phyloP scores from a whole-genome alignment of 345 rosid genomes.

The Diplotaxis tenuifolia region DNA sequence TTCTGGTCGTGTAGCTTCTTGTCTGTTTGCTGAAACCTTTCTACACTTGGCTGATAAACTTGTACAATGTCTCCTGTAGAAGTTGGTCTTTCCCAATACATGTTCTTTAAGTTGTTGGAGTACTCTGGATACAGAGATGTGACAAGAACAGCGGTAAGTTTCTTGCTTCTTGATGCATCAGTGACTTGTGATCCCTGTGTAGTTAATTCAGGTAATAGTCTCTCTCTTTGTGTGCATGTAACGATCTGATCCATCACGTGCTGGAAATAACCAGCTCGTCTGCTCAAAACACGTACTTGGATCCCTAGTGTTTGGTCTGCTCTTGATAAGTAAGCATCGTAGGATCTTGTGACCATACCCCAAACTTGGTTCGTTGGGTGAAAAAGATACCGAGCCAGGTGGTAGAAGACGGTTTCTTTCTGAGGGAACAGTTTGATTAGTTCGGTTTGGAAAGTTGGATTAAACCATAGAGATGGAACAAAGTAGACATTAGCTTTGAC shows the following conservation, averaged over 20 bases:
- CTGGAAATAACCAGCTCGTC: neutral
- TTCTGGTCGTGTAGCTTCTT: constrained; percentile 34
- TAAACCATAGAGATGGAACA: neutral
- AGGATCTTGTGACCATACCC: neutral
- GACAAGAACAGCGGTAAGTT: constrained; percentile 47
- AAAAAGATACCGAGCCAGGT: neutral
- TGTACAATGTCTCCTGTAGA: constrained; percentile 32
- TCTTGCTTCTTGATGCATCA: constrained; percentile 40
- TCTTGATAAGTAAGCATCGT: neutral
- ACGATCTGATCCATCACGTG: neutral
- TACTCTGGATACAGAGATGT: constrained; percentile 41
- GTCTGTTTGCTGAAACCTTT: neutral
- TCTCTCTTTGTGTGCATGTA: neutral
- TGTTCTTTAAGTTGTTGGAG: constrained; percentile 23
- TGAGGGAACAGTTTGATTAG: too few species aligned
- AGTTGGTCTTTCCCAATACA: constrained; percentile 31
- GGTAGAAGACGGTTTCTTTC: neutral
- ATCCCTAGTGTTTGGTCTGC: neutral
- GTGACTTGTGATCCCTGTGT: constrained; percentile 15
- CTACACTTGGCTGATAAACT: neutral
- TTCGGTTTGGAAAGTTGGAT: neutral
- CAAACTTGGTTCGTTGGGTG: neutral
- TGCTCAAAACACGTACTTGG: neutral
- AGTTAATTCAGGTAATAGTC: neutral
- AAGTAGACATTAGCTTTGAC: neutral